Percentiles rank a stretch among this genome's conserved stretches.
Conservation (phyloP, 2,329 filamentous ascomycete genomes). For the Pseudohalonectria lignicola region DNA sequence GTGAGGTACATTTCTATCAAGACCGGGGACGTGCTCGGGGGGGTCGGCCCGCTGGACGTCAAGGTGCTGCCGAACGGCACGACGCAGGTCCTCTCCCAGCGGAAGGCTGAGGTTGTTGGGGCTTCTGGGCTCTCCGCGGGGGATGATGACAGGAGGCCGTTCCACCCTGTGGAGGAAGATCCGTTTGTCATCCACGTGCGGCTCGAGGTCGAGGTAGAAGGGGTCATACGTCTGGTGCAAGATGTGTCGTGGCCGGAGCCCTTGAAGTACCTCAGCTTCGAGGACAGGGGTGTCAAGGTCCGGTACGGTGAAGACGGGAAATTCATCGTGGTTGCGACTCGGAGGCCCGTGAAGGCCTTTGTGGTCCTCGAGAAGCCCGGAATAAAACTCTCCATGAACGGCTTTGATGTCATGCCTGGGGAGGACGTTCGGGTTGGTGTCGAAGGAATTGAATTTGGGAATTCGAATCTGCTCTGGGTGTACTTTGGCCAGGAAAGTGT, state of each 20-base stretch:
- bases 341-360: conserved; percentile 45
- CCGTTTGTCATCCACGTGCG: conserved; percentile 25
- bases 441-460: conserved; percentile 4
- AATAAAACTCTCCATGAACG: conserved; percentile 41
- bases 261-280: conserved; percentile 46
- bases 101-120: too few species aligned
- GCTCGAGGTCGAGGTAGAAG: conserved; percentile 20
- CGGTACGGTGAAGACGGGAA: conserved; percentile 10
- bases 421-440: conserved; percentile 10
- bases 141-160: conserved; percentile 3
- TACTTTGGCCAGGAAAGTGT: conserved; percentile 7
- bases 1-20: conserved; percentile 29
- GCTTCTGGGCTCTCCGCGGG: too few species aligned
- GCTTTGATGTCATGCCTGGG: conserved; percentile 46
- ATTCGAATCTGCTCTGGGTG: conserved; percentile 9
- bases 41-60: conserved; percentile 12
- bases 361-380: conserved; percentile 36
- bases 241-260: conserved; percentile 51
- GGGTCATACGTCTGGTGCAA: conserved; percentile 20
- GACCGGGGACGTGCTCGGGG: conserved; percentile 23
- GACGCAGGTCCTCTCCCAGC: conserved; percentile 18
- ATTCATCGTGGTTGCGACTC: conserved; percentile 18
- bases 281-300: conserved; percentile 27
- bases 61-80: conserved; percentile 22
- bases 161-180: conserved; percentile 4